Evolutionary conservation across 352 stramenopile species (phyloP), one percentile per base, ranked within the genome.

Genomic region (Pythium vanterpoolii): DNA sequence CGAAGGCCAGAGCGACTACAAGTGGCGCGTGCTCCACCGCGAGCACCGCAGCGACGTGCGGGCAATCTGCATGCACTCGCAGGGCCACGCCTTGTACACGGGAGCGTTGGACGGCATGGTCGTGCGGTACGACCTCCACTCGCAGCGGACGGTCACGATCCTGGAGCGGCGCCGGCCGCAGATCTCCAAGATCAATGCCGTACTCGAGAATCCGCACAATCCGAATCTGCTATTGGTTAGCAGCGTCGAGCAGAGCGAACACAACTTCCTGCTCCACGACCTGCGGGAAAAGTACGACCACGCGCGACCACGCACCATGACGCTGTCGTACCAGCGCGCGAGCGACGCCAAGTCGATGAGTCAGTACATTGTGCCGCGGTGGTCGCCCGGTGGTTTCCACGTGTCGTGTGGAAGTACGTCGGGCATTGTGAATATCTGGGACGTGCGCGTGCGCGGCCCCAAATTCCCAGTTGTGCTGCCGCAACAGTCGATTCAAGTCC

Each of bases 121-220:
- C 33, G 69, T 93, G 14, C 71, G 73, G 24, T 95, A 89, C 56
- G 86, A 95, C 56, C 33, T 92, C 57, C 66, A 89, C 27, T 70
- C 69, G 47, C 64, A 71, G 9, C 44, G 43, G 26, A 65, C 72
- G 18, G 28, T 73, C 14, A 72, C 65, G 1, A 64, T 91, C 19
- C 74, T 94, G 39, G 81, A 94, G 60, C 79, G 80, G 19, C 77
- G 85, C n/a, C 85, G 87, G 31, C 83, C 82, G 16, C 76, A 62
- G 5, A 93, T 95, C 23, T 86, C 74, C 23, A 90, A 93, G 70
- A 92, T 95, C 66, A 95, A 95, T 60, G 63, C 77, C 1, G 72
- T 95, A 39, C 58, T 92, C 6, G 83, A 93, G 62, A 82, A 95
- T 56, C 86, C 86, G 33, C 78, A 91, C 63, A 92, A 95, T 63